Percentiles rank a stretch among this genome's conserved stretches.
These are phyloP conservation scores for Paramecium caudatum DNA, from an alignment of 73 alveolate species.

Conservation along the genomic window DNA sequence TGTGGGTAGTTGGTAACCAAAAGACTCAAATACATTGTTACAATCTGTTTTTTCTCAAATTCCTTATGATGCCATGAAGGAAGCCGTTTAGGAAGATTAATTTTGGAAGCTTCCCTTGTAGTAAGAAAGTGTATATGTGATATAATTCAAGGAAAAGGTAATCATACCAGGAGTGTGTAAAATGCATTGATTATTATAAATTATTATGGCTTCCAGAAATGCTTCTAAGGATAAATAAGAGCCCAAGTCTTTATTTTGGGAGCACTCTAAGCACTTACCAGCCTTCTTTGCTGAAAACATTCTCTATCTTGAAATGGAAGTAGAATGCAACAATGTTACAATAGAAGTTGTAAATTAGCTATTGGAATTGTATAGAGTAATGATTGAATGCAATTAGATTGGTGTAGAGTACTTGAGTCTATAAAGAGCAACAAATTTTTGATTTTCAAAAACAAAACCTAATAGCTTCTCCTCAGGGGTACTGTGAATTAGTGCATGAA, in stretches of 20 bases:
- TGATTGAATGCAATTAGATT: constrained; percentile 1
- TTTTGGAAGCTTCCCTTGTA: neutral
- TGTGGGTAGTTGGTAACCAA: constrained; percentile 42
- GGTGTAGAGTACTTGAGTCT: constrained; percentile 76
- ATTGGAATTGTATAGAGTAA: constrained; percentile 71
- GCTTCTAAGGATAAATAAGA: neutral
- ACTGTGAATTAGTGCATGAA: constrained; percentile 71
- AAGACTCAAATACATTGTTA: neutral
- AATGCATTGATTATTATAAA: neutral
- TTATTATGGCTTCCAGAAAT: neutral
- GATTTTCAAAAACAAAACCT: constrained; percentile 73
- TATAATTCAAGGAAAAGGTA: neutral
- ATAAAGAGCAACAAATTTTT: constrained; percentile 73
- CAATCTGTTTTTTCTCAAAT: neutral
- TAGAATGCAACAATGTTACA: constrained; percentile 68
- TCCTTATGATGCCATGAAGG: constrained; percentile 16
- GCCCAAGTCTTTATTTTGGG: constrained; percentile 26
- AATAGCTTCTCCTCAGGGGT: constrained; percentile 52
- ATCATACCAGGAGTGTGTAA: neutral
- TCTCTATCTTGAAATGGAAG: constrained; percentile 73
- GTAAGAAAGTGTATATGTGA: neutral
- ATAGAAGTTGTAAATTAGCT: constrained; percentile 67
- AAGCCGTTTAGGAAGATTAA: neutral
- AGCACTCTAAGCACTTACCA: constrained; percentile 69
- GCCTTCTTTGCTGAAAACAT: constrained; percentile 75